Evolutionary conservation across 257 asterid genomes (phyloP), one percentile per base, ranked within the genome.

Genomic region (Orobanche coerulescens): DNA sequence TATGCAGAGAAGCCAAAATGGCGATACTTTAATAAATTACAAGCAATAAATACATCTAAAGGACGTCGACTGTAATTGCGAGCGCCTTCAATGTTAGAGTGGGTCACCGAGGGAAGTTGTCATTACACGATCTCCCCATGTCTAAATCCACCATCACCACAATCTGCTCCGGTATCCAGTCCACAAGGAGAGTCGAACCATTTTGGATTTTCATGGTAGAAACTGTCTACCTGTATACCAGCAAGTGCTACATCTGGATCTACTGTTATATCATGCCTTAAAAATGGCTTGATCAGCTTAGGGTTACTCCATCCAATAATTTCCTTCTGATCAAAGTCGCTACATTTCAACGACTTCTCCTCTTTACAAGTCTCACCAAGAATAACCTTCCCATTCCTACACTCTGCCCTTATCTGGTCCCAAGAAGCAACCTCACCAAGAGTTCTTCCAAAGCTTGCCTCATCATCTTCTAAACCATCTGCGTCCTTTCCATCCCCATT

Each of bases 371-470:
- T 71, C 57, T 81, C 96, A 13, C 87, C 81, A 2, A 87, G 85
- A 64, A 90, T 76, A 78, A 79, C 87, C 78, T 80, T 87, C 82
- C 78, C 88, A 16, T 74, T 69, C 75, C 82, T 73, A 75, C 89
- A 70, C 60, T 70, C 84, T 3, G 83, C 28, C 82, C 95, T 78
- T 82, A 92, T 84, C 71, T 76, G 92, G 71, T 78, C 96, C 98
- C 97, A 88, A 25, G 95, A 81, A 74, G 93, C 95, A 75, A 92
- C 97, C 74, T 92, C 98, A 50, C 95, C 97, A 24, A 92, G 97
- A 9, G 98, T 86, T 76, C 97, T 81, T 58, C 93, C 97, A 60
- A 92, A 88, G 77, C 97, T 86, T 76, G 85, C 98, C 73, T 86
- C 98, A 46, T 92, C 98, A 48, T 92, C 98, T 72, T 86, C 98